Evolutionary conservation across 768 basidiomycete species (phyloP).

Genomic region (Pisolithus orientalis): DNA sequence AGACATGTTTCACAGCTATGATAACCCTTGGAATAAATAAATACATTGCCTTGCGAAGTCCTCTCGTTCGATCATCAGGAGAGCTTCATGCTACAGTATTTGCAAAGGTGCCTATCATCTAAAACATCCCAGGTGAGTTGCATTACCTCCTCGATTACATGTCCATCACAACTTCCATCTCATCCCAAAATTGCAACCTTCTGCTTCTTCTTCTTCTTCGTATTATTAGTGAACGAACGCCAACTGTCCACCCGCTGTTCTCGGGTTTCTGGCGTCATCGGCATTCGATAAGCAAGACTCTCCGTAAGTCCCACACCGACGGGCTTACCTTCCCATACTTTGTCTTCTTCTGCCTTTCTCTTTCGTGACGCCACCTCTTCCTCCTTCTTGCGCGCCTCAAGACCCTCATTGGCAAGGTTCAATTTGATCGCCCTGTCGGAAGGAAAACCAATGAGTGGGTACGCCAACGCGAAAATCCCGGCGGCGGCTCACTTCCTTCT

Average conservation of each 20-base stretch:
- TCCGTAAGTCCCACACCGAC: background rate
- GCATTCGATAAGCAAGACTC: background rate
- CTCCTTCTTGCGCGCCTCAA: slow-evolving; percentile 91
- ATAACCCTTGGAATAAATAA: no score
- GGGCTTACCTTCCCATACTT: slow-evolving; percentile 76
- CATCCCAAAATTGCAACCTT: slow-evolving; percentile 64
- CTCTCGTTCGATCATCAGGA: no score
- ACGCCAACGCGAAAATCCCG: background rate
- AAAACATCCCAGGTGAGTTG: background rate
- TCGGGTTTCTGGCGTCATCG: slow-evolving; percentile 47
- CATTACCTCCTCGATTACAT: background rate
- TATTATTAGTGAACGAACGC: slow-evolving; percentile 59
- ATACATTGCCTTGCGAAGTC: no score
- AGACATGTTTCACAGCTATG: no score
- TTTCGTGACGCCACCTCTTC: slow-evolving; percentile 74
- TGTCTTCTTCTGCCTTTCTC: slow-evolving; percentile 85
- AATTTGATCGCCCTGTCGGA: slow-evolving; percentile 76
- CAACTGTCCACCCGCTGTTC: slow-evolving; percentile 83
- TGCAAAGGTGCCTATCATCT: background rate
- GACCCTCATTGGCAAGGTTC: slow-evolving; percentile 86
- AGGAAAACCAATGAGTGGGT: background rate
- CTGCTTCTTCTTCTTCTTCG: slow-evolving; percentile 81
- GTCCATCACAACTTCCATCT: slow-evolving; percentile 12
- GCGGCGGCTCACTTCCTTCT: slow-evolving; percentile 61
- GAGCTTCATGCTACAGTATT: no score